Evolutionary conservation across 768 basidiomycete genomes (phyloP).

Genomic region (Kwoniella newhampshirensis): DNA sequence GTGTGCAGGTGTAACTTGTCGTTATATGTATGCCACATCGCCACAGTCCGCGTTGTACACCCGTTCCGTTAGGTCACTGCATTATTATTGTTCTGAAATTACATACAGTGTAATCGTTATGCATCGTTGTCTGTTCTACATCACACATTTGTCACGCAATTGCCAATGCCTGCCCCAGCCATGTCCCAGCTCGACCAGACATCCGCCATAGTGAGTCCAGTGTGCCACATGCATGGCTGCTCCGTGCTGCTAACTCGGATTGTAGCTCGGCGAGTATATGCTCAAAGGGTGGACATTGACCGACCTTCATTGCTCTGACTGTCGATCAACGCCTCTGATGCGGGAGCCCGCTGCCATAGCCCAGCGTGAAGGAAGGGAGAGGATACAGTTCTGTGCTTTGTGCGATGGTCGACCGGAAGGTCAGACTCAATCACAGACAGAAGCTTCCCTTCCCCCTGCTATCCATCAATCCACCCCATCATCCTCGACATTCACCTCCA

Average conservation of each 20-base stretch:
- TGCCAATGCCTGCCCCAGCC: constrained; percentile 19
- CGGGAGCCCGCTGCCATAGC: constrained; percentile 42
- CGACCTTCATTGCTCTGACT: constrained; percentile 45
- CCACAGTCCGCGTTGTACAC: too few relatives aligned
- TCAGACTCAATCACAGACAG: background rate
- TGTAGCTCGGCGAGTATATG: constrained; percentile 53
- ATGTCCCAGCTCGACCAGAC: constrained; percentile 41
- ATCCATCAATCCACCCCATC: background rate
- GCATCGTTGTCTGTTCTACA: too few relatives aligned
- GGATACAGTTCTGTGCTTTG: constrained; percentile 50
- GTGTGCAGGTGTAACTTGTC: too few relatives aligned
- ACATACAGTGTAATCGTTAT: too few relatives aligned
- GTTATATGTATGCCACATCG: too few relatives aligned
- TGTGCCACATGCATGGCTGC: background rate
- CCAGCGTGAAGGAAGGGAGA: constrained; percentile 25
- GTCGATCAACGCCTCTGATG: constrained; percentile 49
- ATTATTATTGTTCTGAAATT: too few relatives aligned
- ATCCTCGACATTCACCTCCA: background rate
- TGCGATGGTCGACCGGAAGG: constrained; percentile 47
- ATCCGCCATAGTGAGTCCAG: constrained; percentile 39
- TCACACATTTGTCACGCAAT: too few relatives aligned
- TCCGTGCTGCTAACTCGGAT: background rate
- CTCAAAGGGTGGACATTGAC: constrained; percentile 53
- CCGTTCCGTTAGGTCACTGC: too few relatives aligned
- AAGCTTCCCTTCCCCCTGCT: background rate